Evolutionary conservation across 176 grass and related monocot species (phyloP).

Genomic region (Zoysia japonica): DNA sequence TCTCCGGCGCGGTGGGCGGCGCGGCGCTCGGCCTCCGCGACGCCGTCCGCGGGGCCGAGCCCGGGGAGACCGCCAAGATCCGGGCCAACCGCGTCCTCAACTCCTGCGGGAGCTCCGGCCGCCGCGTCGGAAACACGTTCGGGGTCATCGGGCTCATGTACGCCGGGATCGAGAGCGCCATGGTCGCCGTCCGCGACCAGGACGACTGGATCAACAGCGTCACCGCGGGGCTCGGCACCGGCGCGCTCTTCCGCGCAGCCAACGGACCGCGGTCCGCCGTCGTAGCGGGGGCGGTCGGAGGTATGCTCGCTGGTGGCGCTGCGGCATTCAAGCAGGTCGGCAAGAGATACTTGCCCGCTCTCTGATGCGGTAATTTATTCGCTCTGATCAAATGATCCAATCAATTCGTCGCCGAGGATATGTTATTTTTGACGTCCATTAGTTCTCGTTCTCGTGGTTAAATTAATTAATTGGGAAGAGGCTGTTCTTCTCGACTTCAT

Average conservation of each 20-base stretch:
- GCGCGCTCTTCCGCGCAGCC: constrained; percentile 70
- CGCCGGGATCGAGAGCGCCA: constrained; percentile 90
- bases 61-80: constrained; percentile 72
- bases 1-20: constrained; percentile 63
- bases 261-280: constrained; percentile 81
- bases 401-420: constrained; percentile 30
- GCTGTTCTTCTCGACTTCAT: constrained; percentile 42
- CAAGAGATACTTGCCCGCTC: constrained; percentile 71
- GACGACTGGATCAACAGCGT: constrained; percentile 98
- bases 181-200: constrained; percentile 67
- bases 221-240: constrained; percentile 70
- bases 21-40: constrained; percentile 69
- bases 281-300: constrained; percentile 79
- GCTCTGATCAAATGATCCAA: not conserved
- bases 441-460: constrained; percentile 20
- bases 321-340: constrained; percentile 63
- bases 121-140: constrained; percentile 69
- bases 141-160: constrained; percentile 84
- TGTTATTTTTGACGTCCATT: not conserved
- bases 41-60: constrained; percentile 54
- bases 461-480: constrained; percentile 43
- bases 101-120: constrained; percentile 71
- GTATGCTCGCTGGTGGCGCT: constrained; percentile 62
- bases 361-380: constrained; percentile 48
- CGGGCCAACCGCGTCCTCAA: constrained; percentile 89